Base-by-base conservation (phyloP, 768 basidiomycete species). In the Candolleomyces efflorescens region DNA sequence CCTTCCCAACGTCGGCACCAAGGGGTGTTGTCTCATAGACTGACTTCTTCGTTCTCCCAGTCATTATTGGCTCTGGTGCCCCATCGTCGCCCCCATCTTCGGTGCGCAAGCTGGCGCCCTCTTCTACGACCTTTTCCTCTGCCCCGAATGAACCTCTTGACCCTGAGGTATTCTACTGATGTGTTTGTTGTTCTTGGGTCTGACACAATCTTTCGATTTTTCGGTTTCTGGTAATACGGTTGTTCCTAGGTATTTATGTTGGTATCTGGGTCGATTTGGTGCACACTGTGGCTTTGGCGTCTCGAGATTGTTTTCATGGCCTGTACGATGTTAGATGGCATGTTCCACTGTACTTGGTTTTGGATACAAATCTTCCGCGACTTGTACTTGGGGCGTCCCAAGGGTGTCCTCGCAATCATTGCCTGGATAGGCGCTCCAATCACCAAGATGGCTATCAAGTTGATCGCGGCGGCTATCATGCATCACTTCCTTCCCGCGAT, bases 11-110 rank as follows among this genome's bases (percentile, higher is more conserved):
- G 32, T 32, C 32, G 32, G 32, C 11, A 32, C 32, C 26, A 4
- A 20, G 12, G 17, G 11, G 22, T 9, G 26, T 10, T 17, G n/a
- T 68, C 55, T 54, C 64, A 36, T 72, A 64, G 55, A 59, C 46
- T 44, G 9, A 32, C 36, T 9, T 17, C 24, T 12, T n/a, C 18
- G 49, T 9, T 58, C n/a, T 64, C 52, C 68, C 62, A 80, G 76
- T 63, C 86, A 89, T 56, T 90, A 89, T 64, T 90, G 87, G 87
- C 59, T 90, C 37, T 90, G 88, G 87, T 82, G 82, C 62, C 82
- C 85, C 2, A 64, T 86, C 17, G 68, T 86, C 39, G 85, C 73
- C 1, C 81, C 86, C 9, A 79, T 88, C 65, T 60, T 81, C 36
- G 87, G 88, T 24, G 85, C 77, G 49, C 76, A 82, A 58, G 65